A percentile compares a stretch with the other conserved stretches of the same genome.
Conservation (phyloP, 768 basidiomycete genomes). For the Agrocybe pediades region DNA sequence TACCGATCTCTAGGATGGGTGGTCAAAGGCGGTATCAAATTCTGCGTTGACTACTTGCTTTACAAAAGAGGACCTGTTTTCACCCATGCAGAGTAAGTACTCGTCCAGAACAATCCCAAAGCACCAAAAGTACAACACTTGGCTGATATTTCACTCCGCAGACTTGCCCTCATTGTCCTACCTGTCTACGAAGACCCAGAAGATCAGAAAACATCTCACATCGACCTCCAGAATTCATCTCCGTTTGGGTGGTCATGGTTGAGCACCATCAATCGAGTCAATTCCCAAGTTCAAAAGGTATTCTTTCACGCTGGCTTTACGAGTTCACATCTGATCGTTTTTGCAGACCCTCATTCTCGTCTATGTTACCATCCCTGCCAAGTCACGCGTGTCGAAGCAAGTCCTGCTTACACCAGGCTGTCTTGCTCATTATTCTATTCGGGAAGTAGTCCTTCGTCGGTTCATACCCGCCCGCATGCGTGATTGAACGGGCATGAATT, state of each 20-base stretch:
- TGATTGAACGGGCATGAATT: constrained; percentile 46
- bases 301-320: background rate
- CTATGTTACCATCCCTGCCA: constrained; percentile 91
- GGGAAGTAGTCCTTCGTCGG: constrained; percentile 81
- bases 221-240: constrained; percentile 61
- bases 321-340: background rate
- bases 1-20: constrained; percentile 98
- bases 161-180: constrained; percentile 89
- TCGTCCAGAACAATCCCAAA: background rate
- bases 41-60: constrained; percentile 92
- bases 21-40: constrained; percentile 94
- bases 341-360: constrained; percentile 83
- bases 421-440: constrained; percentile 73
- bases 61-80: constrained; percentile 97
- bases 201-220: constrained; percentile 68
- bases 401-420: constrained; percentile 72
- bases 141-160: constrained; percentile 27
- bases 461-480: constrained; percentile 95
- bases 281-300: constrained; percentile 96
- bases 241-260: constrained; percentile 95
- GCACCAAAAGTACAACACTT: too few relatives aligned
- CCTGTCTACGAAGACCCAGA: constrained; percentile 86
- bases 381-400: constrained; percentile 50
- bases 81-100: constrained; percentile 87
- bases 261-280: constrained; percentile 95